Conservation (phyloP, 2,329 filamentous ascomycete species). For the Ophiostoma tasmaniense region DNA sequence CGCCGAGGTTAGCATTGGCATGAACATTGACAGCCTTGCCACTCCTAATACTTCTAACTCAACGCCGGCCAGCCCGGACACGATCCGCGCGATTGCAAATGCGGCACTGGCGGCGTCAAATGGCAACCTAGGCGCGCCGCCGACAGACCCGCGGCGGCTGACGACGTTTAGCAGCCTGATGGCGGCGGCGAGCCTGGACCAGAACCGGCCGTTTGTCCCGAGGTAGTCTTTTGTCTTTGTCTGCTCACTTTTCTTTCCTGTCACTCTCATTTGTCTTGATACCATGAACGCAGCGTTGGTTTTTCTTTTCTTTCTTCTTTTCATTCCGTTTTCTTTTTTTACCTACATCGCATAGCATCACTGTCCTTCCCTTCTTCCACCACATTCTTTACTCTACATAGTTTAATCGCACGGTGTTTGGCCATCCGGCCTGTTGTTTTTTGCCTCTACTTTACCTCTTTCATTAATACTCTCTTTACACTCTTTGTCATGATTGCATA, state of each 20-base stretch:
- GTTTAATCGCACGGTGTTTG: slow-evolving; percentile 6
- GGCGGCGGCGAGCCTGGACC: slow-evolving; percentile 38
- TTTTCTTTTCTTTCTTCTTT: neutral
- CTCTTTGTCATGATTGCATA: neutral
- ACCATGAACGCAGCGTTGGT: neutral
- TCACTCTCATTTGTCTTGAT: neutral
- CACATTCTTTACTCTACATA: neutral
- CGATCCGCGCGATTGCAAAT: neutral
- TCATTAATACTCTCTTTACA: neutral
- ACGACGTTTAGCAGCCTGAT: slow-evolving; percentile 49
- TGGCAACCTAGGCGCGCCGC: slow-evolving; percentile 2
- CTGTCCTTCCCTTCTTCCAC: neutral
- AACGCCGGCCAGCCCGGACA: neutral
- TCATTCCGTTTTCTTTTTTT: neutral
- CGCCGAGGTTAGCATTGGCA: neutral
- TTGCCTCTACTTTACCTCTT: neutral
- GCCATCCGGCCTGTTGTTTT: neutral
- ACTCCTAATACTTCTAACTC: neutral
- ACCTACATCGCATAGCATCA: neutral
- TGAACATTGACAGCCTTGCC: neutral
- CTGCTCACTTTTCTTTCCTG: neutral
- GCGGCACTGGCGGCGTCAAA: slow-evolving; percentile 1
- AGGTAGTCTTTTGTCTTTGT: neutral
- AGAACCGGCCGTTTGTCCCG: slow-evolving; percentile 31
- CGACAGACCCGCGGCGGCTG: slow-evolving; percentile 23